Percentiles rank a stretch among this genome's conserved stretches.
These are phyloP conservation scores for Papilionanthe hybrid DNA, from an alignment of 116 monocot species.

Conservation along the genomic window DNA sequence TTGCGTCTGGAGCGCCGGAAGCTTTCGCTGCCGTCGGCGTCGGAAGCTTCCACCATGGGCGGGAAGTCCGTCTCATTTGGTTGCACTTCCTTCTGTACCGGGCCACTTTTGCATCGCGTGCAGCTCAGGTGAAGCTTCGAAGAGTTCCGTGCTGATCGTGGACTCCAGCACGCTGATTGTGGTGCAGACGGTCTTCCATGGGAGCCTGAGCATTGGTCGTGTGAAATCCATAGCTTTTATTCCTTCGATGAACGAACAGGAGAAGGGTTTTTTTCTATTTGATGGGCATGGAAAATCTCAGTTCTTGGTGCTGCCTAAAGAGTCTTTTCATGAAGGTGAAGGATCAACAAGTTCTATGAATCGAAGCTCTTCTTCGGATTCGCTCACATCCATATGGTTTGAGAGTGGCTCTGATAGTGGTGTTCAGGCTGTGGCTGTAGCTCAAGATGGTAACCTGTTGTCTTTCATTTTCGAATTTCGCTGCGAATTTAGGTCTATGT, in stretches of 20 bases:
- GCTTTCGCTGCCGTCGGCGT: constrained; percentile 55
- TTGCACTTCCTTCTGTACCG: constrained; percentile 23
- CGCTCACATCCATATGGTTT: constrained; percentile 2
- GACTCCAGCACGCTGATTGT: constrained; percentile 55
- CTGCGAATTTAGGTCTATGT: constrained; percentile 49
- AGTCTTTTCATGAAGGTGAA: constrained; percentile 22
- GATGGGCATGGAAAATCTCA: constrained; percentile 50
- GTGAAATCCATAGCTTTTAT: constrained; percentile 32
- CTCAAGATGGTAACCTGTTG: constrained; percentile 34
- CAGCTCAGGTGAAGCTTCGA: constrained; percentile 13
- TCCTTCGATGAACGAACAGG: constrained; percentile 9
- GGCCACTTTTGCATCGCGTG: constrained; percentile 52
- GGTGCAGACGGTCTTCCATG: constrained; percentile 50
- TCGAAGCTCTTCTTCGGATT: constrained; percentile 22
- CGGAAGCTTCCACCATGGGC: constrained; percentile 63
- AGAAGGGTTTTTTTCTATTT: constrained; percentile 34
- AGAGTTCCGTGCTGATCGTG: constrained; percentile 45
- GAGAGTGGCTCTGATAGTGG: constrained; percentile 19
- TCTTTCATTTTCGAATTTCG: constrained; percentile 32
- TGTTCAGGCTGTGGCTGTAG: constrained; percentile 22
- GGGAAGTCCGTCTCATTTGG: constrained; percentile 35
- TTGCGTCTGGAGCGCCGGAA: constrained; percentile 57
- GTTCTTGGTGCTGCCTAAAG: constrained; percentile 28
- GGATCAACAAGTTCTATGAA: constrained; percentile 3
- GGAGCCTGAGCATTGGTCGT: constrained; percentile 27